These are phyloP conservation scores for Nicotiana undulata DNA, from an alignment of 257 asterid species.

Conservation along the genomic window DNA sequence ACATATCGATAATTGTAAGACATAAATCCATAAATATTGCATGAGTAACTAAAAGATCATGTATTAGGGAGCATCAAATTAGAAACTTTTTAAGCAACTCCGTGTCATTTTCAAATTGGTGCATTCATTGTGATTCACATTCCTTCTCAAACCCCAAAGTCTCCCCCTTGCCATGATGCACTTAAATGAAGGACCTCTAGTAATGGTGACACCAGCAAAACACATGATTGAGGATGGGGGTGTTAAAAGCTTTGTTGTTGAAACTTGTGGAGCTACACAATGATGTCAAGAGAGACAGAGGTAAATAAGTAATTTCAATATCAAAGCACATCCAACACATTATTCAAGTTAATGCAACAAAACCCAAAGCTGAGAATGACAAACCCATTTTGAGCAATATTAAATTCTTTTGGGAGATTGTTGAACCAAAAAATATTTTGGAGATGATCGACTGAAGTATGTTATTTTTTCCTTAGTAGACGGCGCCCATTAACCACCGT, in stretches of 20 bases:
- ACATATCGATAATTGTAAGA: background rate
- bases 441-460: too few species aligned
- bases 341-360: background rate
- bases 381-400: background rate
- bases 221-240: background rate
- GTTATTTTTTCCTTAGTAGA: too few species aligned
- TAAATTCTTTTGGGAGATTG: background rate
- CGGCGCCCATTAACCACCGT: too few species aligned
- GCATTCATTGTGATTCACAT: background rate
- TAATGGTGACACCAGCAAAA: background rate
- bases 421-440: too few species aligned
- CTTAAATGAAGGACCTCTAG: background rate
- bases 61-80: background rate
- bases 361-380: background rate
- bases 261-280: background rate
- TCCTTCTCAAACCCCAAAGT: background rate
- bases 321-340: background rate
- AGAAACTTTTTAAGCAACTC: background rate
- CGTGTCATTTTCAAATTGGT: background rate
- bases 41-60: background rate
- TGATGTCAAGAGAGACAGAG: background rate
- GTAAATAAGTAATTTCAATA: background rate
- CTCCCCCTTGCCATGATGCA: background rate
- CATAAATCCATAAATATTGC: background rate
- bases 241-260: background rate